Evolutionary conservation across 1,284 basidiomycete genomes (phyloP).

Genomic region (Pyrrhoderma lamaoense): DNA sequence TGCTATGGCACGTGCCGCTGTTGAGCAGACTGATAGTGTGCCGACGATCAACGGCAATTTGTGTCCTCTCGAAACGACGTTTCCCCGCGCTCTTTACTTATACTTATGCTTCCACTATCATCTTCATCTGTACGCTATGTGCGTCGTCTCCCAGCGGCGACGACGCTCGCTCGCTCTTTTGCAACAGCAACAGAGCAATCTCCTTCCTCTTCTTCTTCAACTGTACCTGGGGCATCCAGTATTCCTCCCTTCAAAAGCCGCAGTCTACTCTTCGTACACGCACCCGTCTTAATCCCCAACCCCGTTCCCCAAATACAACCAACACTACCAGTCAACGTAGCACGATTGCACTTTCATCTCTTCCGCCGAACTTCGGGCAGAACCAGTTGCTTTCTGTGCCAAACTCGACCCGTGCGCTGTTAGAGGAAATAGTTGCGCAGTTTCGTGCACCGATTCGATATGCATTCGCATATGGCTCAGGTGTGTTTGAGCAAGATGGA

Average conservation of each 20-base stretch:
- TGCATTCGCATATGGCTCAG: slow-evolving; percentile 93
- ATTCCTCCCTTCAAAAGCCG: slow-evolving; percentile 8
- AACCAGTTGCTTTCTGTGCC: slow-evolving; percentile 76
- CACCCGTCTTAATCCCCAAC: slow-evolving; percentile 33
- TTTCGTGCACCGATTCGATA: slow-evolving; percentile 87
- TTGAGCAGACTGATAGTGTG: too few species aligned
- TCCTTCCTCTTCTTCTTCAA: too few species aligned
- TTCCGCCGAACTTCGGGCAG: slow-evolving; percentile 69
- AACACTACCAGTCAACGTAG: slow-evolving; percentile 25
- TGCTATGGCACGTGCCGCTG: too few species aligned
- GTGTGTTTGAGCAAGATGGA: slow-evolving; percentile 84
- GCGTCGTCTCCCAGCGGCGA: slow-evolving; percentile 7
- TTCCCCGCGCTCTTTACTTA: too few species aligned
- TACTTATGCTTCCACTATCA: not conserved
- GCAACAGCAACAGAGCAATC: slow-evolving; percentile 14
- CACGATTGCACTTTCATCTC: slow-evolving; percentile 36
- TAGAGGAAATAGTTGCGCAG: slow-evolving; percentile 65
- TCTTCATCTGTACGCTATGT: slow-evolving; percentile 13
- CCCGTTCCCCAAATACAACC: too few species aligned
- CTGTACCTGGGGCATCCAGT: not conserved
- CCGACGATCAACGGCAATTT: too few species aligned
- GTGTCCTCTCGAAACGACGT: too few species aligned
- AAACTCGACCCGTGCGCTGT: slow-evolving; percentile 67
- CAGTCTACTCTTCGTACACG: slow-evolving; percentile 5
- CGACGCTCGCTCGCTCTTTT: slow-evolving; percentile 13